Evolutionary conservation across 1,284 basidiomycete genomes (phyloP), one percentile per base, ranked within the genome.

Genomic region (Fomes fomentarius): DNA sequence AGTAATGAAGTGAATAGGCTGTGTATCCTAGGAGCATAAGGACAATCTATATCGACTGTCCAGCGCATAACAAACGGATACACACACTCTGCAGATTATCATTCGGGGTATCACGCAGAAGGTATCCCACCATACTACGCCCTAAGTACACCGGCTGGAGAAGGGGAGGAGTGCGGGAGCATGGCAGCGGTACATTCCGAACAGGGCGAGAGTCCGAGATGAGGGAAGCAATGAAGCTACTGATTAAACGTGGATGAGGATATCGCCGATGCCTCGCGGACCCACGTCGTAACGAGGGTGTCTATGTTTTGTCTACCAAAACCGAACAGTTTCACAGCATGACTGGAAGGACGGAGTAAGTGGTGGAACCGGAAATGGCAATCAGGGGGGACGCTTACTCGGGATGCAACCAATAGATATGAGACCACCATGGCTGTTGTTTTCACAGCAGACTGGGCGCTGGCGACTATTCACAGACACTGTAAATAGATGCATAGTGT

Each of bases 361-460:
- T 0, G 21, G 1, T 28, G 17, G 14, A 1, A 14, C 15, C 6
- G 9, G 15, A 14, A 30, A 4, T 11, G 12, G 4, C 4, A 30
- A 24, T 5, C 3, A 17, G 26, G 31, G 3, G 1, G 17, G 12
- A 39, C 1, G 54, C 60, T 43, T 47, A 61, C 60, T 61, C 22
- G 60, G 60, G 38, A 61, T 58, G 54, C 60, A 61, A 37, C 58
- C 58, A 19, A 60, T 57, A 22, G 58, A 56, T 51, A 60, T 57
- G 22, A 60, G 52, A 14, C 54, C 52, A 9, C 58, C 58, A 21
- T 46, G 10, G 47, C 39, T 45, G 50, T 57, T 57, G 47, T 61
- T 53, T 48, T 61, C 56, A n/a, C 60, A 62, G 53, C 60, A 62
- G 12, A 62, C 60, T 24, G 57, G 26, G 15, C 43, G 51, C 33